phyloP scores from a whole-genome alignment of 2,329 filamentous ascomycete genomes.

The Pestalotiopsis fici region DNA sequence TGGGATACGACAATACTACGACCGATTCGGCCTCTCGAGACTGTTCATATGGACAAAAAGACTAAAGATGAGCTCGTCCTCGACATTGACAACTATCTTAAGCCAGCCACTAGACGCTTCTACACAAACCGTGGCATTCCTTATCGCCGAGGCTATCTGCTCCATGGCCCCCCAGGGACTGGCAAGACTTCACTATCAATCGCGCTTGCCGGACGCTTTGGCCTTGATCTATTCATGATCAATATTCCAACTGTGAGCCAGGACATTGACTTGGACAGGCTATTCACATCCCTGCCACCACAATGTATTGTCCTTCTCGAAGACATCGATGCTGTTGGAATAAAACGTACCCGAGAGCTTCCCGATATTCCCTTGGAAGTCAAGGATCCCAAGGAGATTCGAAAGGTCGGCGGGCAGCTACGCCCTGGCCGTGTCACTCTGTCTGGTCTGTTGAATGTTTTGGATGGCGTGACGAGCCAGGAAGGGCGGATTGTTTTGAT shows the following conservation, averaged over 20 bases:
- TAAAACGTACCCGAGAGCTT: conserved; percentile 37
- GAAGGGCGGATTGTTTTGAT: conserved; percentile 71
- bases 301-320: conserved; percentile 52
- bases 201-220: conserved; percentile 68
- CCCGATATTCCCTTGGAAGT: conserved; percentile 13
- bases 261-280: conserved; percentile 28
- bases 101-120: conserved; percentile 58
- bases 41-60: conserved; percentile 36
- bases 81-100: conserved; percentile 70
- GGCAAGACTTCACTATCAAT: conserved; percentile 78
- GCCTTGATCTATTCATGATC: conserved; percentile 74
- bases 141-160: conserved; percentile 71
- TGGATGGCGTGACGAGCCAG: conserved; percentile 68
- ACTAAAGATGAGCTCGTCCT: conserved; percentile 65
- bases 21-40: conserved; percentile 32
- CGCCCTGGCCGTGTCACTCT: conserved; percentile 67
- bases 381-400: background rate
- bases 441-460: conserved; percentile 61
- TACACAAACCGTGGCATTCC: conserved; percentile 75
- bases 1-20: conserved; percentile 38
- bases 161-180: conserved; percentile 73
- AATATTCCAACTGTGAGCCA: conserved; percentile 55
- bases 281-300: conserved; percentile 32
- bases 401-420: conserved; percentile 43
- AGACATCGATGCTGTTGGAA: conserved; percentile 56